These are phyloP conservation scores for Conidiobolus incongruus DNA, from an alignment of 371 early-diverging fungal species.

Conservation along the genomic window DNA sequence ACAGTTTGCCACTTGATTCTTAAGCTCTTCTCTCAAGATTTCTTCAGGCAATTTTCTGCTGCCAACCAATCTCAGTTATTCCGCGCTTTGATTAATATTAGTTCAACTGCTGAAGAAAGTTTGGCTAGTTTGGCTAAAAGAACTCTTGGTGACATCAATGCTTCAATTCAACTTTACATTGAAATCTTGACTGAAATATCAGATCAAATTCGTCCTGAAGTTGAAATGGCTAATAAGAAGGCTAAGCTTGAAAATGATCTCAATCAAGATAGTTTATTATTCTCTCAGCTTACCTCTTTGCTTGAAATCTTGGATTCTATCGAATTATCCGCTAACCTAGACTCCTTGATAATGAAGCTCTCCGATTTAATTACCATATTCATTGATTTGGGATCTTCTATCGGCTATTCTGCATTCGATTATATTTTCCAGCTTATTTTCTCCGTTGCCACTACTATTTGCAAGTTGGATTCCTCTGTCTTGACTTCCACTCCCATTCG, in stretches of 20 bases:
- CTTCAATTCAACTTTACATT: not conserved
- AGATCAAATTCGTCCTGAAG: not conserved
- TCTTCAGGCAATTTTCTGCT: constrained; percentile 20
- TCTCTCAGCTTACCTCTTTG: not conserved
- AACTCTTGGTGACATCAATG: not conserved
- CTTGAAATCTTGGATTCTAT: not conserved
- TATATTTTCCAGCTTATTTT: constrained; percentile 75
- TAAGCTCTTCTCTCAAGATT: constrained; percentile 23
- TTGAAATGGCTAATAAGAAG: not conserved
- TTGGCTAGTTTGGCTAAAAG: not conserved
- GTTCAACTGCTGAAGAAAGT: not conserved
- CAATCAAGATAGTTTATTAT: not conserved
- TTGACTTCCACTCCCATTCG: constrained; percentile 24
- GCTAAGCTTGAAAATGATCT: not conserved
- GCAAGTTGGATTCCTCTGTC: constrained; percentile 7
- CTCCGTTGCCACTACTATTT: constrained; percentile 35
- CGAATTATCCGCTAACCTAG: not conserved
- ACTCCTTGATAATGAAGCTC: constrained; percentile 30
- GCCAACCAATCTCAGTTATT: constrained; percentile 27
- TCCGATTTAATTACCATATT: constrained; percentile 11
- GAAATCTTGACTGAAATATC: not conserved
- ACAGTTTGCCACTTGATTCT: constrained; percentile 31
- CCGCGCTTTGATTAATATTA: constrained; percentile 22
- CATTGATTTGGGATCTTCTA: too few species aligned
- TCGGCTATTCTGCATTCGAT: constrained; percentile 37